Base-by-base conservation (phyloP, 1,139 yeast species). In the Scheffersomyces insectosa region DNA sequence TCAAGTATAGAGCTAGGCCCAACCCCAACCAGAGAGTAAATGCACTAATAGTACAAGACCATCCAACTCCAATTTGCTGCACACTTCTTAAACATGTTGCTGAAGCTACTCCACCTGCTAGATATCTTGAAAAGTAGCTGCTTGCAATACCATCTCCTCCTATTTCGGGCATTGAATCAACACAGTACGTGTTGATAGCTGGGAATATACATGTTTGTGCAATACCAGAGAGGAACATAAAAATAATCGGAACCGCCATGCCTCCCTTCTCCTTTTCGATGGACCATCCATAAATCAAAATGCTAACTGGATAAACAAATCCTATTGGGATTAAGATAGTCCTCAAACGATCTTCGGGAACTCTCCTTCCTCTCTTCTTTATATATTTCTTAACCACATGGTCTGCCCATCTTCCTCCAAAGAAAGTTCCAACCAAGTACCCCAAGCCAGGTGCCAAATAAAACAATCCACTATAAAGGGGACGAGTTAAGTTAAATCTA, bases 371-470 rank as follows among this genome's bases (percentile, higher is more conserved):
- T 41, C 66, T 59, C 34, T 65, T 66, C 37, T 55, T 58, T n/a
- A 69, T 68, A 56, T 73, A 74, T 48, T 65, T 66, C 42, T 63
- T 67, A 5, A 77, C 81, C 28, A 63, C 59, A 36, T 59, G 51
- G 51, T 79, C 83, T 0, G 83, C 78, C 63, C 68, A 73, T 38
- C 59, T 54, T 0, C 84, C 84, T 3, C 83, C 83, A 45, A 73
- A 46, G 28, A 73, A 60, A 12, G 81, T 70, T 0, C 83, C 83
- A 1, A 57, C 39, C 2, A 78, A 38, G 46, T 76, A 77, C 0
- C 83, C 83, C 15, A 59, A 14, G 0, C 83, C 83, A 0, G 83
- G 82, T 1, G 82, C 75, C 4, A 79, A 55, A 49, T 79, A 79
- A 54, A 79, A 78, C 12, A 79, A 56, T 0, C 80, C 72, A 32